Evolutionary conservation across 208 protist genomes (phyloP), one percentile per base, ranked within the genome.

Genomic region (Acanthamoeba castellanii): DNA sequence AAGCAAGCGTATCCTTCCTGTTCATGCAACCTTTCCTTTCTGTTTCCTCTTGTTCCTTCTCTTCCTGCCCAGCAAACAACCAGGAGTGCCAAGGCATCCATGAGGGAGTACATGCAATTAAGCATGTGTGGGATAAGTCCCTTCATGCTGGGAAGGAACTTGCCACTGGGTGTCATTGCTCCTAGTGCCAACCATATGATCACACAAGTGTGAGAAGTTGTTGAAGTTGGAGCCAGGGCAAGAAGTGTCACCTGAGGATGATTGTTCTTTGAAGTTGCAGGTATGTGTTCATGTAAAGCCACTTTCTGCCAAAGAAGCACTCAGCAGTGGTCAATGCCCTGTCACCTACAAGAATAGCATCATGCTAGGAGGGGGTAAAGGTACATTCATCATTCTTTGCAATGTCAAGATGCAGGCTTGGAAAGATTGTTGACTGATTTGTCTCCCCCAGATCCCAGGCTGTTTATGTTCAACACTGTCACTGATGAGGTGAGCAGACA

Each of bases 121-220:
- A 94, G 25, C 27, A 89, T 45, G n/a, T 70, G 76, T 2, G 92
- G 92, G 34, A 88, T 94, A 70, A 94, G 76, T 1, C 92, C 92
- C 37, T 89, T 84, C 55, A 89, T 84, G 22, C 59, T 16, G 45
- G 66, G 72, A 27, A 89, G 13, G n/a, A 76, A 57, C 88, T 89
- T 50, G 18, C 78, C 92, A 6, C n/a, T 82, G 8, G 74, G 20
- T 8, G 37, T n/a, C 32, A 52, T 52, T 3, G 74, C 74, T 25
- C 74, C 74, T n/a, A n/a, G n/a, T 82, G 42, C 20, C 61, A n/a
- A n/a, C n/a, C n/a, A n/a, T n/a, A n/a, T n/a, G n/a, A n/a, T n/a
- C n/a, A n/a, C n/a, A n/a, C n/a, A n/a, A n/a, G n/a, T n/a, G n/a
- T n/a, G n/a, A n/a, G n/a, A n/a, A n/a, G n/a, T n/a, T n/a, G n/a